These are phyloP conservation scores for Amaranthus cruentus DNA, from an alignment of 148 eudicot species.

Conservation along the genomic window DNA sequence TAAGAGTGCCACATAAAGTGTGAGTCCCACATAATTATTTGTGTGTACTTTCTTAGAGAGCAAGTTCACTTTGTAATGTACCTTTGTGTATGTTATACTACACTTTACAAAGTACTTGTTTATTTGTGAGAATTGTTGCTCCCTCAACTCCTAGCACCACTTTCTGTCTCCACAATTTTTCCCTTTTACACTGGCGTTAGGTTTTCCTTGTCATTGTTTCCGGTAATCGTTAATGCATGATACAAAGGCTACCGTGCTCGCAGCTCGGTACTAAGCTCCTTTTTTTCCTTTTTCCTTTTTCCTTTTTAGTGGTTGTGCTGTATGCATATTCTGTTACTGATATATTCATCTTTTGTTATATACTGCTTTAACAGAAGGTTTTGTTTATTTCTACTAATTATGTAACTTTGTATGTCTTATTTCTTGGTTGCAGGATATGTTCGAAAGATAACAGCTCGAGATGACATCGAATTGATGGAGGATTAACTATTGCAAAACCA, in stretches of 20 bases:
- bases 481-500: conserved; percentile 70
- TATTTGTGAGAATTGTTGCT: no score
- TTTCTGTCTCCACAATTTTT: background rate
- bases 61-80: no score
- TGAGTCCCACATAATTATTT: no score
- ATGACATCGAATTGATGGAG: conserved; percentile 76
- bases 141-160: background rate
- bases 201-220: background rate
- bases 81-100: no score
- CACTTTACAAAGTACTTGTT: no score
- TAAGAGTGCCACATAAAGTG: no score
- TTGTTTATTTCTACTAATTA: background rate
- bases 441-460: conserved; percentile 86
- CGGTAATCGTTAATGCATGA: background rate
- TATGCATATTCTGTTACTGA: background rate
- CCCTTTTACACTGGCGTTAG: background rate
- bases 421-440: conserved; percentile 67
- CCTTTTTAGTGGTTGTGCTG: background rate
- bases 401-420: background rate
- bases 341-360: background rate
- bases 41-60: no score
- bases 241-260: background rate
- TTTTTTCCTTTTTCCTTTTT: no score
- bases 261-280: no score
- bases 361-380: background rate